Percentiles rank a stretch among this genome's conserved stretches.
phyloP scores from a whole-genome alignment of 228 moss, liverwort and hornwort genomes.

The Sphagnum magellanicum region DNA sequence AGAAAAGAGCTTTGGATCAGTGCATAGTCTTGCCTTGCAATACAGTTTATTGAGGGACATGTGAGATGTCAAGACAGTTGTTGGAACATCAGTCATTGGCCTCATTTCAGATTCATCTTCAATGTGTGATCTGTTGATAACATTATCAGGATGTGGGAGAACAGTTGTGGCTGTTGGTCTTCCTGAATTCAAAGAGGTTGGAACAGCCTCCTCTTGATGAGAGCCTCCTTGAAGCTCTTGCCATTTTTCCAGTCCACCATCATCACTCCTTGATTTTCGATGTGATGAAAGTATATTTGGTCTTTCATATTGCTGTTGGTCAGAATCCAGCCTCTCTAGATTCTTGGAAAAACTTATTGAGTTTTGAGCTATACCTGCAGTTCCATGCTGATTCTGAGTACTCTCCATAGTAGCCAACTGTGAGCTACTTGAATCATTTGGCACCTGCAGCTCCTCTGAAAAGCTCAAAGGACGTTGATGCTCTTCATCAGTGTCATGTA shows the following conservation, averaged over 20 bases:
- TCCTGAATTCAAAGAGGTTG: slow-evolving; percentile 40
- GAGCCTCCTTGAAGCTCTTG: slow-evolving; percentile 44
- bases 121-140: slow-evolving; percentile 18
- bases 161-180: slow-evolving; percentile 16
- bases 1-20: neutral
- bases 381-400: too few species aligned
- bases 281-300: slow-evolving; percentile 36
- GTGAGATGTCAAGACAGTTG: slow-evolving; percentile 7
- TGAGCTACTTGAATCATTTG: too few species aligned
- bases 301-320: slow-evolving; percentile 11
- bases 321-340: slow-evolving; percentile 14
- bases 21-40: slow-evolving; percentile 25
- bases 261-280: slow-evolving; percentile 67
- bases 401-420: too few species aligned
- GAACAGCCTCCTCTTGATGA: slow-evolving; percentile 23
- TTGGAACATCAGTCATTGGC: slow-evolving; percentile 1
- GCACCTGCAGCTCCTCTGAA: slow-evolving; percentile 4
- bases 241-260: slow-evolving; percentile 63
- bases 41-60: slow-evolving; percentile 28
- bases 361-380: slow-evolving; percentile 10
- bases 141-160: slow-evolving; percentile 19
- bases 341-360: slow-evolving; percentile 18
- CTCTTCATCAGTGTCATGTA: slow-evolving; percentile 7
- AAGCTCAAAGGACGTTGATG: slow-evolving; percentile 9
- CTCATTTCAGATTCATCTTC: slow-evolving; percentile 14